Evolutionary conservation across 345 rosid genomes (phyloP).

Genomic region (Aegle marmelos): DNA sequence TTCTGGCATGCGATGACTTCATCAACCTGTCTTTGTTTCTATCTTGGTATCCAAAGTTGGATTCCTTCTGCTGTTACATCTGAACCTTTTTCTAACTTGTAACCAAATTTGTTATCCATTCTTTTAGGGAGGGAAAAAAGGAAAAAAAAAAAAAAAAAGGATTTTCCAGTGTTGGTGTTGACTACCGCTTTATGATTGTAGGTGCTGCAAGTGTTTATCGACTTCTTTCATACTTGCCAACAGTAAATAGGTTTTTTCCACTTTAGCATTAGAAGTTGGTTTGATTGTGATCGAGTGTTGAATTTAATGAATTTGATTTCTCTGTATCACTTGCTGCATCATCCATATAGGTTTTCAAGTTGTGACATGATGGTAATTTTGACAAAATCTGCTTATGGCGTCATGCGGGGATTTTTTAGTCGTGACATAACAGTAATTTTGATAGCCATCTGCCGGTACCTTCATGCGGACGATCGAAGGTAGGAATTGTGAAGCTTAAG

Average conservation of each 20-base stretch:
- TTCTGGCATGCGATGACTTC: conserved; percentile 51
- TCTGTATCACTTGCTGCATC: not conserved
- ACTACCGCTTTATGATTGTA: not conserved
- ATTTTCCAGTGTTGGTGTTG: not conserved
- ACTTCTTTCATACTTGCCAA: not conserved
- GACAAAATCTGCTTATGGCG: no score
- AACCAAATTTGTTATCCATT: not conserved
- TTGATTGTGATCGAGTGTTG: not conserved
- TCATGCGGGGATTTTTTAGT: no score
- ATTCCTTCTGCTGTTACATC: conserved; percentile 6
- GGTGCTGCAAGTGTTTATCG: not conserved
- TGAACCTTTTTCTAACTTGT: not conserved
- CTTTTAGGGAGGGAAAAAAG: no score
- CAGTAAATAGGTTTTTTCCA: not conserved
- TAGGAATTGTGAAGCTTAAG: no score
- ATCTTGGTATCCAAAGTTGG: conserved; percentile 4
- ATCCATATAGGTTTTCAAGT: not conserved
- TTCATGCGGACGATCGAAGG: no score
- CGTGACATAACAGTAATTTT: no score
- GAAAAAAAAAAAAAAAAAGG: no score
- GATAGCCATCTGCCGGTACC: no score
- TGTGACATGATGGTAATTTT: no score
- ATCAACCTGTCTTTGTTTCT: conserved; percentile 7
- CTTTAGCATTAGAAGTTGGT: not conserved
- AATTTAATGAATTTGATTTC: not conserved